Evolutionary conservation across 2,329 filamentous ascomycete species (phyloP).

Genomic region (Anthostomella pinea): DNA sequence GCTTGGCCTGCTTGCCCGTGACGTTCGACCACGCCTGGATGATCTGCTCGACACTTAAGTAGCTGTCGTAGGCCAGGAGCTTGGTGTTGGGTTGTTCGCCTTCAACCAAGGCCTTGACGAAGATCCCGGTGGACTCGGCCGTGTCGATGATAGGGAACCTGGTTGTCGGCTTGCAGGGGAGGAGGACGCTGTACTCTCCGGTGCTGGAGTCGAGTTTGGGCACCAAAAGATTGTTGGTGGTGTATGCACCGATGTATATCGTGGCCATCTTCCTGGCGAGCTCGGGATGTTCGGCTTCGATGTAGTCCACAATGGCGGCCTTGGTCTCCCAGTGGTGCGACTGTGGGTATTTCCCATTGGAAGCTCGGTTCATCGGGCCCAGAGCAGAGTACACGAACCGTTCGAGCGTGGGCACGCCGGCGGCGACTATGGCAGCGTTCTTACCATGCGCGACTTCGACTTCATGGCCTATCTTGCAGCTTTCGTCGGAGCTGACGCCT

Average conservation of each 20-base stretch:
- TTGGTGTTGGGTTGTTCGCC: constrained; percentile 38
- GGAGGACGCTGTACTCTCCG: constrained; percentile 31
- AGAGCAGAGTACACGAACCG: constrained; percentile 24
- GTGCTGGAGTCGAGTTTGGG: constrained; percentile 27
- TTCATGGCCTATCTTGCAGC: constrained; percentile 7
- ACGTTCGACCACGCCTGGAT: constrained; percentile 34
- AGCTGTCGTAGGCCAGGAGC: constrained; percentile 44
- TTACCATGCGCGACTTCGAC: constrained; percentile 21
- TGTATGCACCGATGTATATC: constrained; percentile 33
- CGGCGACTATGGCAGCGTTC: constrained; percentile 28
- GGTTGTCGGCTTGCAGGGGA: constrained; percentile 25
- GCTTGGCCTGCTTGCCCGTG: constrained; percentile 35
- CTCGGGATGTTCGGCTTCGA: constrained; percentile 21
- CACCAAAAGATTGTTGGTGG: constrained; percentile 29
- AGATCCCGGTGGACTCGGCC: constrained; percentile 38
- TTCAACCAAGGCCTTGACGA: constrained; percentile 42
- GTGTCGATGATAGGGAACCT: constrained; percentile 41
- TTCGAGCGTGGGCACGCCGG: constrained; percentile 29
- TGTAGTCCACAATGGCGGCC: constrained; percentile 27
- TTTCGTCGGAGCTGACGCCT: constrained; percentile 7
- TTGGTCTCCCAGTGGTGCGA: constrained; percentile 33
- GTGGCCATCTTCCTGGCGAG: constrained; percentile 30
- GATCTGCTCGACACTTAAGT: constrained; percentile 32
- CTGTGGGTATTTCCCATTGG: constrained; percentile 22
- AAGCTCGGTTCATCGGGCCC: constrained; percentile 15